phyloP scores from a whole-genome alignment of 2,329 filamentous ascomycete species.

The Diaporthe sp. region DNA sequence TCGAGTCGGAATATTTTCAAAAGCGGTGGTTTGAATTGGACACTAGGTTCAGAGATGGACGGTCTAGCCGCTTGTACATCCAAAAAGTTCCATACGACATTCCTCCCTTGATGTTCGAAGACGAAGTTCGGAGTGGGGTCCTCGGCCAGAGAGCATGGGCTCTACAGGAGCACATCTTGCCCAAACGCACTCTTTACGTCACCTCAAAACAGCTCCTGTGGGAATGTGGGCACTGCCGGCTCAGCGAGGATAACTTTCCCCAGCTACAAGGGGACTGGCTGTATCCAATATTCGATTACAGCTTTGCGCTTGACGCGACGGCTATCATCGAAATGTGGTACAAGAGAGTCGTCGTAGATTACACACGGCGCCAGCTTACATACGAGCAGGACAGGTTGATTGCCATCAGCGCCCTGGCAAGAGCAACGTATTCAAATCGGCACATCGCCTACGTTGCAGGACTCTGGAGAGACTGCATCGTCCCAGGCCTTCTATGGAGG shows the following conservation, averaged over 20 bases:
- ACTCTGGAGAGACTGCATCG: neutral
- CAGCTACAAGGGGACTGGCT: neutral
- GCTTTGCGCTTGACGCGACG: neutral
- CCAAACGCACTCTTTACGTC: neutral
- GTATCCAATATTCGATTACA: neutral
- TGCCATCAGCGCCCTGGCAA: neutral
- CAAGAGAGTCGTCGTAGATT: neutral
- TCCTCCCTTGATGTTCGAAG: neutral
- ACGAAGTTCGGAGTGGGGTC: neutral
- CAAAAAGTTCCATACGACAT: too few relatives aligned
- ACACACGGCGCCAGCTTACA: neutral
- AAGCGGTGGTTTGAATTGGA: neutral
- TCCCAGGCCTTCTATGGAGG: neutral
- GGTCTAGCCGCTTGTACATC: neutral
- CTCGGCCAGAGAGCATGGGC: neutral
- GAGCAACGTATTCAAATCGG: neutral
- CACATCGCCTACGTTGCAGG: neutral
- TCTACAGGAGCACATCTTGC: neutral
- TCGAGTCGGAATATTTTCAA: neutral
- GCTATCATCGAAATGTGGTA: neutral
- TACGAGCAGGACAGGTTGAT: neutral
- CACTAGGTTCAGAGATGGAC: neutral
- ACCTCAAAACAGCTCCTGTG: neutral
- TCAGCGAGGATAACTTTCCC: neutral
- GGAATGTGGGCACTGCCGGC: neutral